These are phyloP conservation scores for Diaporthe batatas DNA, from an alignment of 2,329 filamentous ascomycete genomes.

Conservation along the genomic window DNA sequence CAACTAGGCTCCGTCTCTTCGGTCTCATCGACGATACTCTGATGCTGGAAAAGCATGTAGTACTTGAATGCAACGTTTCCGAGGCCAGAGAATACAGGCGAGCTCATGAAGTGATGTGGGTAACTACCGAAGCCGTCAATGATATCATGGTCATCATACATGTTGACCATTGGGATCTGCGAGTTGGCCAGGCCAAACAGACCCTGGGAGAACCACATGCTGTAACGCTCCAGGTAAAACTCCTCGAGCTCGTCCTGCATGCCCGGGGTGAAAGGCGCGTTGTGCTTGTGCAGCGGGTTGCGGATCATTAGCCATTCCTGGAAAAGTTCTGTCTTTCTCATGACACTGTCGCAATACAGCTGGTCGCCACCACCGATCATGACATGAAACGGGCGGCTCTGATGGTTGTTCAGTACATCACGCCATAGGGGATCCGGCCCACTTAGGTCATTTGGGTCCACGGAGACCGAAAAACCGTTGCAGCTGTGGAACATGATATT, in stretches of 20 bases:
- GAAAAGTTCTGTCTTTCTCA: conserved; percentile 81
- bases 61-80: conserved; percentile 97
- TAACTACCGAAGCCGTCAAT: conserved; percentile 96
- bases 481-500: conserved; percentile 99
- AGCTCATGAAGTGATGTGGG: conserved; percentile 90
- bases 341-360: conserved; percentile 92
- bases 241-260: conserved; percentile 90
- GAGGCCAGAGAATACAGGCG: conserved; percentile 88
- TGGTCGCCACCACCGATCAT: conserved; percentile 99
- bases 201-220: conserved; percentile 96
- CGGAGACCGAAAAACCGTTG: conserved; percentile 91
- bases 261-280: conserved; percentile 80
- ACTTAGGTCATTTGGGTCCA: conserved; percentile 83
- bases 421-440: conserved; percentile 98
- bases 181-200: conserved; percentile 92
- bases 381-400: conserved; percentile 92
- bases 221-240: conserved; percentile 91
- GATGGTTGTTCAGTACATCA: conserved; percentile 92
- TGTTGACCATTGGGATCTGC: conserved; percentile 98
- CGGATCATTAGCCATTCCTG: conserved; percentile 86
- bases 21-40: conserved; percentile 85
- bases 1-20: conserved; percentile 90
- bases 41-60: conserved; percentile 98
- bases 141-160: conserved; percentile 96
- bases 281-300: conserved; percentile 84